Conservation (phyloP, 305 asterid genomes). For the Plantago coronopus region DNA sequence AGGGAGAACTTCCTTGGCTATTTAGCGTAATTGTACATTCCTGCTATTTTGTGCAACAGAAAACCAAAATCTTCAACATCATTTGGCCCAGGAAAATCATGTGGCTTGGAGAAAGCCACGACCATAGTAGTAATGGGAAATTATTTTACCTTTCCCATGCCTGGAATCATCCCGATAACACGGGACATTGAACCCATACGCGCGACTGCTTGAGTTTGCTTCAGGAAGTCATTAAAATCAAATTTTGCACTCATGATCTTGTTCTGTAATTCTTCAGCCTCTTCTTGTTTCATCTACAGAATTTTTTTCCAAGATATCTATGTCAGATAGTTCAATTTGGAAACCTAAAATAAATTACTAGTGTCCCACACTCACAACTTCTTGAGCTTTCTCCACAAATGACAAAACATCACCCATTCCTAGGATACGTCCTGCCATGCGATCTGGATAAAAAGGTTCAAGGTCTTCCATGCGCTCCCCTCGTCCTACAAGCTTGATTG, state of each 20-base stretch:
- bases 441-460: constrained; percentile 97
- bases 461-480: constrained; percentile 99
- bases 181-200: constrained; percentile 98
- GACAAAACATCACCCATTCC: constrained; percentile 99
- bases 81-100: not conserved
- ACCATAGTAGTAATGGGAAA: constrained; percentile 10
- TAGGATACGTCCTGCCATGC: constrained; percentile 96
- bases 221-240: constrained; percentile 93
- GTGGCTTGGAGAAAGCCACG: constrained; percentile 12
- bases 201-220: constrained; percentile 95
- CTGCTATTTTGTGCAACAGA: not conserved
- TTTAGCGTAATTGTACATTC: not conserved
- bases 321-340: constrained; percentile 8
- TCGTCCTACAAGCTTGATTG: constrained; percentile 97
- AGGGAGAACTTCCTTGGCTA: not conserved
- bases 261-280: constrained; percentile 94
- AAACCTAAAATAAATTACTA: constrained; percentile 9
- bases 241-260: constrained; percentile 97
- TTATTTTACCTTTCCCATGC: constrained; percentile 86
- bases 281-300: constrained; percentile 90
- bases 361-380: constrained; percentile 62
- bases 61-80: constrained; percentile 6
- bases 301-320: constrained; percentile 11
- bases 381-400: constrained; percentile 98
- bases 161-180: constrained; percentile 96